Evolutionary conservation across 768 basidiomycete species (phyloP).

Genomic region (Suillus hirtellus): DNA sequence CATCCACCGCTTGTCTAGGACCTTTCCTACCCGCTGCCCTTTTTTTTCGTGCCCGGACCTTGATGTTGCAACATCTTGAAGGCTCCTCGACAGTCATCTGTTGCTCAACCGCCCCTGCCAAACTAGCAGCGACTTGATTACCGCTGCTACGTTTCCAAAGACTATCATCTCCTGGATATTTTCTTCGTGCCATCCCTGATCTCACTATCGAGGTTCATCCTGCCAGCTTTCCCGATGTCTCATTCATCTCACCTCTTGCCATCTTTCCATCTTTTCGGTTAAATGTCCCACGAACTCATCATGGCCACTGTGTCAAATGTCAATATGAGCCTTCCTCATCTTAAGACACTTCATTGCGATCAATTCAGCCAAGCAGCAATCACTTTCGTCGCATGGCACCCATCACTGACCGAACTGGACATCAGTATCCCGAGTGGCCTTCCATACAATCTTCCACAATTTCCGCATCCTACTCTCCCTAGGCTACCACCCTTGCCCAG

Average conservation of each 20-base stretch:
- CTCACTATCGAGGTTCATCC: neutral
- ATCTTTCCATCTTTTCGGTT: conserved; percentile 1
- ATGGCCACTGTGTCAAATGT: neutral
- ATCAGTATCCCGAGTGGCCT: neutral
- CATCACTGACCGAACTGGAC: neutral
- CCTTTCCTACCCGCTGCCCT: no score
- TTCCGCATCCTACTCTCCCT: neutral
- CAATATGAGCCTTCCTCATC: neutral
- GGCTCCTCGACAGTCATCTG: neutral
- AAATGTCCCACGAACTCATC: neutral
- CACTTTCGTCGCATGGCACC: neutral
- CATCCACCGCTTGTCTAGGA: no score
- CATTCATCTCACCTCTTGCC: conserved; percentile 1
- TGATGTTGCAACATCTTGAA: neutral
- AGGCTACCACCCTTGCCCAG: neutral
- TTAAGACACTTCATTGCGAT: neutral
- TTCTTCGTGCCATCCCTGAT: neutral
- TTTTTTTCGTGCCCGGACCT: neutral
- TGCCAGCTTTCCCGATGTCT: neutral
- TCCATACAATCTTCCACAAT: neutral
- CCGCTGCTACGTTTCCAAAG: neutral
- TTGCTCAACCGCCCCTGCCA: neutral
- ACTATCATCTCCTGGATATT: neutral
- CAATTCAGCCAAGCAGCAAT: neutral
- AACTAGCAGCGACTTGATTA: neutral